Evolutionary conservation across 1,284 basidiomycete species (phyloP).

Genomic region (Cutaneotrichosporon sp.): DNA sequence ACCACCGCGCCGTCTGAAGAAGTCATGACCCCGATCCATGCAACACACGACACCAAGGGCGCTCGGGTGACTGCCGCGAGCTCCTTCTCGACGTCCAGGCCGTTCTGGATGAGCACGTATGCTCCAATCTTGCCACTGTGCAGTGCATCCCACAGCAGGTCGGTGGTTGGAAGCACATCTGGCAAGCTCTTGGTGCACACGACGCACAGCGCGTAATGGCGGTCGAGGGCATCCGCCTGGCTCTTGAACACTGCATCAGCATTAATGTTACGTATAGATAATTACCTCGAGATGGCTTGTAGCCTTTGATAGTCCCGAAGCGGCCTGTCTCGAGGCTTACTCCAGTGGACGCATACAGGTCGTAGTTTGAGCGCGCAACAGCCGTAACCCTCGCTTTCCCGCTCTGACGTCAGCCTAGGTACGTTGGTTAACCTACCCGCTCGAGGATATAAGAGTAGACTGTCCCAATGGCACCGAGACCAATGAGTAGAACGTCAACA

Average conservation of each 20-base stretch:
- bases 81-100: conserved; percentile 69
- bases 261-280: background rate
- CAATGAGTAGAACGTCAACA: conserved; percentile 54
- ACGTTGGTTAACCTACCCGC: conserved; percentile 30
- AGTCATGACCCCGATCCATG: conserved; percentile 43
- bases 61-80: conserved; percentile 55
- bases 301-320: conserved; percentile 62
- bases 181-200: conserved; percentile 72
- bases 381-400: conserved; percentile 68
- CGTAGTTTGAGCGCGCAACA: conserved; percentile 71
- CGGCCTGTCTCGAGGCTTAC: conserved; percentile 62
- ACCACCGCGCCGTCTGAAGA: conserved; percentile 36
- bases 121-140: conserved; percentile 58
- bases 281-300: conserved; percentile 64
- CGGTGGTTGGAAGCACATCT: conserved; percentile 62
- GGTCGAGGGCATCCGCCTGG: conserved; percentile 59
- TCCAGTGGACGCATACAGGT: conserved; percentile 57
- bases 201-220: conserved; percentile 66
- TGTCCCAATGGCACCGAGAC: conserved; percentile 58
- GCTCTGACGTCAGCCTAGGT: conserved; percentile 39
- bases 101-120: conserved; percentile 68
- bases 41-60: conserved; percentile 44
- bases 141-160: conserved; percentile 63
- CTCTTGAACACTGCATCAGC: conserved; percentile 59
- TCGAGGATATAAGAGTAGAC: conserved; percentile 65